phyloP scores from a whole-genome alignment of 768 basidiomycete genomes.

The Mycena floridula region DNA sequence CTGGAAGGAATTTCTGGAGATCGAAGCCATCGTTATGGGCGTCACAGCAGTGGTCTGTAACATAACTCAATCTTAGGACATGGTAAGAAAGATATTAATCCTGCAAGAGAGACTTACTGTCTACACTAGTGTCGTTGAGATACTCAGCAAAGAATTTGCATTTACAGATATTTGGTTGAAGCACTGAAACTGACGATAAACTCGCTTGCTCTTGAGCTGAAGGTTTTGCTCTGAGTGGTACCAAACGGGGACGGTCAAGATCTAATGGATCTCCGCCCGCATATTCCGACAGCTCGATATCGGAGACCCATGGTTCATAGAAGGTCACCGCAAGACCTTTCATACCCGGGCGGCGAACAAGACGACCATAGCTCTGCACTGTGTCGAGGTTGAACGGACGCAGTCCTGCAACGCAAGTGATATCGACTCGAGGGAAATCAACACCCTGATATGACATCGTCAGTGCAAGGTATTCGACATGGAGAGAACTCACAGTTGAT shows the following conservation, averaged over 20 bases:
- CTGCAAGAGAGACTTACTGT: background rate
- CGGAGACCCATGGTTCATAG: background rate
- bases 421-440: background rate
- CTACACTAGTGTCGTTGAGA: background rate
- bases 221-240: background rate
- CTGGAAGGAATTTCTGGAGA: background rate
- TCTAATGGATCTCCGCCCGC: background rate
- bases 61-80: background rate
- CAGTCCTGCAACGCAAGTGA: background rate
- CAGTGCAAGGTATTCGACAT: background rate
- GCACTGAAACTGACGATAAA: background rate
- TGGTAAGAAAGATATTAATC: background rate
- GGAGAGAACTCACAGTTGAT: slow-evolving; percentile 4
- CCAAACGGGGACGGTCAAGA: background rate
- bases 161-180: background rate
- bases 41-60: background rate
- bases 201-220: background rate
- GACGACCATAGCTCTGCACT: background rate
- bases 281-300: background rate
- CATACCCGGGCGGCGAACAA: background rate
- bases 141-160: background rate
- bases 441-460: background rate
- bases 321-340: background rate
- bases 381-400: background rate
- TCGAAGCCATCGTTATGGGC: background rate